A percentile compares a stretch with the other conserved stretches of the same genome.
phyloP scores from a whole-genome alignment of 2,329 filamentous ascomycete species.

The Venturia nashicola region DNA sequence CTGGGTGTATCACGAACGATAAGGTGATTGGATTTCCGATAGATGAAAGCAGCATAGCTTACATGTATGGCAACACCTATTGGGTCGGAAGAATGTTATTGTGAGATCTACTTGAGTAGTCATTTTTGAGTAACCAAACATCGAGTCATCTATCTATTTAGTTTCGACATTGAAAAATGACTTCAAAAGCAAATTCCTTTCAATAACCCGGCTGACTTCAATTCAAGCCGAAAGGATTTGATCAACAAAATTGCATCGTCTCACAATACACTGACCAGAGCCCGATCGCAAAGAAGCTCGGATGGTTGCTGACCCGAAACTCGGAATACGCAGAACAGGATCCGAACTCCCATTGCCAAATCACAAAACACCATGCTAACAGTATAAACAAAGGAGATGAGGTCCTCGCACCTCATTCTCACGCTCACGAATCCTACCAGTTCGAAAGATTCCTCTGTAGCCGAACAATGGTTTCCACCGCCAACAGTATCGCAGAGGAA shows the following conservation, averaged over 20 bases:
- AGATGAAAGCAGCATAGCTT: background rate
- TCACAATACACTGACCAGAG: background rate
- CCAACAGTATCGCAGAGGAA: background rate
- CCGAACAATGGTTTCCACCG: background rate
- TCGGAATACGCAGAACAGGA: too few species aligned
- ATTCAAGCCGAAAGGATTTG: too few species aligned
- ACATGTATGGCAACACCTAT: background rate
- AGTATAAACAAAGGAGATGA: background rate
- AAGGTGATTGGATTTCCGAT: background rate
- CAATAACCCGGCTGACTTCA: too few species aligned
- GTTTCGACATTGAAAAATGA: too few species aligned
- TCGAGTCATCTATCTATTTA: too few species aligned
- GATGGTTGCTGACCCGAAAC: background rate
- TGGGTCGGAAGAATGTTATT: too few species aligned
- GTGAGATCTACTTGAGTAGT: too few species aligned
- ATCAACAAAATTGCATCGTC: background rate
- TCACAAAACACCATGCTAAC: background rate
- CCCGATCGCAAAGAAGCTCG: background rate
- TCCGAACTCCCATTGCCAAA: background rate
- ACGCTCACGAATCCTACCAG: background rate
- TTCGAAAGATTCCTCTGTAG: background rate
- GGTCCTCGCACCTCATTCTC: background rate
- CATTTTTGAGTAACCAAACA: too few species aligned
- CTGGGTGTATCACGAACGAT: background rate
- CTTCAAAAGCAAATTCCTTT: too few species aligned